Evolutionary conservation across 371 early-diverging fungal genomes (phyloP), one percentile per base, ranked within the genome.

Genomic region (Haplosporangium sp.): DNA sequence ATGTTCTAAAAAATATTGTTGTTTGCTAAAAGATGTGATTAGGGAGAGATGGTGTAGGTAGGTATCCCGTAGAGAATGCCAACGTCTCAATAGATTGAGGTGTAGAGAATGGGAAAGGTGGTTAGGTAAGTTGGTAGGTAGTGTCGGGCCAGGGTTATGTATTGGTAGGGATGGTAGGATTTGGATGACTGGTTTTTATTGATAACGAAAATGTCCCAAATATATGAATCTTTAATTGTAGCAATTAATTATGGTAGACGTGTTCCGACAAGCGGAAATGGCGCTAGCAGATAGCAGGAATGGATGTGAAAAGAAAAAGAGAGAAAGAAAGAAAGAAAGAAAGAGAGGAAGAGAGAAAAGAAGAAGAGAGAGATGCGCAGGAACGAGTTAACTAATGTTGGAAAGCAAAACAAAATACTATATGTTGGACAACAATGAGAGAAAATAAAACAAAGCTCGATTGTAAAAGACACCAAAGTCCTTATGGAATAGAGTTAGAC

Each of bases 321-420:
- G 69, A 63, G 34, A 50, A 56, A 19, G 39, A 19, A 13, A 63
- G 39, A 45, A 5, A 44, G 53, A 56, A 42, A 52, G 38, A 20
- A 61, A 53, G 40, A 61, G 34, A 40, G 35, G n/a, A 55, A 40
- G 19, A 45, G 19, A 48, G 38, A 63, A 40, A 48, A 38, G 47
- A 38, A 55, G 27, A 45, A 38, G 7, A n/a, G 63, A 63, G 37
- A n/a, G 39, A 8, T 15, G 37, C 8, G 40, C 17, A 37, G 19
- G 59, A 40, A 59, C 39, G 40, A 39, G 4, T 13, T 38, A 17
- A 3, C 8, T 5, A 59, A 59, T 15, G 11, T 9, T 27, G 1
- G 57, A 56, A 10, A 37, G 15, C 2, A 56, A 10, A 13, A 55
- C 20, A 55, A 55, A 55, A 55, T 34, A 10, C 2, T 55, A n/a